Percentiles rank a stretch among this genome's conserved stretches.
Conservation (phyloP, 805 yeast genomes). For the Candida ortonii region DNA sequence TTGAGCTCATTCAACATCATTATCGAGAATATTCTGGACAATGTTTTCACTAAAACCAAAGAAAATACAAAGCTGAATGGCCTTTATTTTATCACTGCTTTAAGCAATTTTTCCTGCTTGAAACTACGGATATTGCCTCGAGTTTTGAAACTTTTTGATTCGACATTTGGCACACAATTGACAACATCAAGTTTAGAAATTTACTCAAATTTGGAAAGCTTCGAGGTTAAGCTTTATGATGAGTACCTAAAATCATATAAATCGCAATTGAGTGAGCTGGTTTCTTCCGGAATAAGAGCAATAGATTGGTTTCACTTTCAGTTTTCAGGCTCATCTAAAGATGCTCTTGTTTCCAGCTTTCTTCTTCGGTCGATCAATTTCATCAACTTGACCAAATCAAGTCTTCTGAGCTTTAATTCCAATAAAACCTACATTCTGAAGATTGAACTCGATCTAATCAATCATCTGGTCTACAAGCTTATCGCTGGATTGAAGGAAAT, state of each 20-base stretch:
- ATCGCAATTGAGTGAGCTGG: conserved; percentile 36
- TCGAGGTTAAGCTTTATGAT: conserved; percentile 53
- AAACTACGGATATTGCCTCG: conserved; percentile 45
- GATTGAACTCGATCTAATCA: conserved; percentile 23
- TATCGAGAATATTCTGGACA: conserved; percentile 45
- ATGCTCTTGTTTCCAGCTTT: conserved; percentile 21
- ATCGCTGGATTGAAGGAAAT: conserved; percentile 21
- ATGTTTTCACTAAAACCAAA: conserved; percentile 37
- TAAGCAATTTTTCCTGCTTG: conserved; percentile 53
- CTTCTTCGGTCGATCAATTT: conserved; percentile 24
- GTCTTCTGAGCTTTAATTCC: conserved; percentile 18
- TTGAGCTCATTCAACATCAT: conserved; percentile 33
- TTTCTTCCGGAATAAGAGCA: conserved; percentile 39
- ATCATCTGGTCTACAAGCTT: conserved; percentile 23
- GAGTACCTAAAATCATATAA: conserved; percentile 51
- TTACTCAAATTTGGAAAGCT: conserved; percentile 41
- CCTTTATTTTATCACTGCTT: conserved; percentile 34
- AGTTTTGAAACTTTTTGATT: conserved; percentile 48
- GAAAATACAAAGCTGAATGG: conserved; percentile 17
- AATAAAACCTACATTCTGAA: conserved; percentile 19
- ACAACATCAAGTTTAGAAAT: conserved; percentile 43
- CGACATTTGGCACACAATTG: conserved; percentile 45
- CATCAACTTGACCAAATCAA: conserved; percentile 28
- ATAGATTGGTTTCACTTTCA: conserved; percentile 40
- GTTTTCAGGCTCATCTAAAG: conserved; percentile 4